These are phyloP conservation scores for Gossypium mustelinum DNA, from an alignment of 345 rosid species.

Conservation along the genomic window DNA sequence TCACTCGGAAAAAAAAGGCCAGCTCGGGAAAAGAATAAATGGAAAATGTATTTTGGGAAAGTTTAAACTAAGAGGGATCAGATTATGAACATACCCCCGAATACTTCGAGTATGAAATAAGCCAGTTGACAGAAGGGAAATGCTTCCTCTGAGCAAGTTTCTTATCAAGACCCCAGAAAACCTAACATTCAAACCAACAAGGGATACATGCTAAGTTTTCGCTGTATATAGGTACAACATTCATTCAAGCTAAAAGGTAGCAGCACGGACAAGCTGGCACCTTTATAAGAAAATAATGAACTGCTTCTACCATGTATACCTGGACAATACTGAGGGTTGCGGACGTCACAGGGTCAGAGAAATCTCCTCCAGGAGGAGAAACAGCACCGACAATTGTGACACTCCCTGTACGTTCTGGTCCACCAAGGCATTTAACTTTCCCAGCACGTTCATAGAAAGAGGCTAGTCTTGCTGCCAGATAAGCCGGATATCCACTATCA, in stretches of 20 bases:
- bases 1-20: not conserved
- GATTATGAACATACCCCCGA: slow-evolving; percentile 56
- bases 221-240: not conserved
- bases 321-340: slow-evolving; percentile 99
- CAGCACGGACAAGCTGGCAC: not conserved
- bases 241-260: not conserved
- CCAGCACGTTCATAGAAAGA: slow-evolving; percentile 99
- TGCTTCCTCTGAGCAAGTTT: slow-evolving; percentile 99
- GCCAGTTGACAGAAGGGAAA: slow-evolving; percentile 99
- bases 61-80: not conserved
- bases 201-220: not conserved
- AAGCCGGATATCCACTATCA: slow-evolving; percentile 99
- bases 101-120: slow-evolving; percentile 97
- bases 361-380: slow-evolving; percentile 99
- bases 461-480: slow-evolving; percentile 94
- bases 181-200: slow-evolving; percentile 44
- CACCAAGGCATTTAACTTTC: slow-evolving; percentile 96
- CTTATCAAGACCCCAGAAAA: slow-evolving; percentile 99
- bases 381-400: slow-evolving; percentile 99
- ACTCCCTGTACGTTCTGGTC: slow-evolving; percentile 96
- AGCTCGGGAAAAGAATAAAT: not conserved
- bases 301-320: slow-evolving; percentile 36
- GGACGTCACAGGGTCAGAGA: slow-evolving; percentile 98
- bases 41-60: not conserved
- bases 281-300: not conserved